phyloP scores from a whole-genome alignment of 805 yeast species.

The Candida yuanshanica region DNA sequence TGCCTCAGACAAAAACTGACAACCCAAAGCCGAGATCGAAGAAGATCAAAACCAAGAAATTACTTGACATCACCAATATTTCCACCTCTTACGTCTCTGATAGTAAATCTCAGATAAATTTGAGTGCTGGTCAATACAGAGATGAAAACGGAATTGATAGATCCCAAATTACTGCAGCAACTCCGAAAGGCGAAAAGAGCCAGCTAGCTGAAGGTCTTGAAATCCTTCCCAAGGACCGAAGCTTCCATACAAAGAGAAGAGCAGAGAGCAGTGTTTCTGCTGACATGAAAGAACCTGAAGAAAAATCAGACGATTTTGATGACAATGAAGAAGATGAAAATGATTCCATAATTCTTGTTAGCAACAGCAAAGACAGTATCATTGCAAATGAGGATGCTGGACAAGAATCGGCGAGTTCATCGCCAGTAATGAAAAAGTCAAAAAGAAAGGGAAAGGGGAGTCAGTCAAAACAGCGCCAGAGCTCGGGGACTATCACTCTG shows the following conservation, averaged over 20 bases:
- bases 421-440: neutral
- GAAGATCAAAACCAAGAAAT: neutral
- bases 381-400: neutral
- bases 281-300: too few species aligned
- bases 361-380: constrained; percentile 16
- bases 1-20: neutral
- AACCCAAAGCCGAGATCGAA: neutral
- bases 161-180: too few species aligned
- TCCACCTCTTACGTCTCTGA: neutral
- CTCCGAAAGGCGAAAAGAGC: too few species aligned
- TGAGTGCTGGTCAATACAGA: neutral
- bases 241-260: too few species aligned
- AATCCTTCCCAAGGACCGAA: too few species aligned
- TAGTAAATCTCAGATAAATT: neutral
- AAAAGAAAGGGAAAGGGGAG: neutral
- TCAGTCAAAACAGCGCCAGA: neutral
- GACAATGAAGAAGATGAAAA: constrained; percentile 13
- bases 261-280: too few species aligned
- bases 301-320: constrained; percentile 1
- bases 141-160: too few species aligned
- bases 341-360: constrained; percentile 19
- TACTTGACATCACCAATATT: constrained; percentile 5
- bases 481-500: neutral
- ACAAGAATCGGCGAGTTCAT: neutral
- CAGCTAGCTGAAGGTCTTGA: too few species aligned